These are phyloP conservation scores for Coprinopsis sp. DNA, from an alignment of 768 basidiomycete genomes.

Conservation along the genomic window DNA sequence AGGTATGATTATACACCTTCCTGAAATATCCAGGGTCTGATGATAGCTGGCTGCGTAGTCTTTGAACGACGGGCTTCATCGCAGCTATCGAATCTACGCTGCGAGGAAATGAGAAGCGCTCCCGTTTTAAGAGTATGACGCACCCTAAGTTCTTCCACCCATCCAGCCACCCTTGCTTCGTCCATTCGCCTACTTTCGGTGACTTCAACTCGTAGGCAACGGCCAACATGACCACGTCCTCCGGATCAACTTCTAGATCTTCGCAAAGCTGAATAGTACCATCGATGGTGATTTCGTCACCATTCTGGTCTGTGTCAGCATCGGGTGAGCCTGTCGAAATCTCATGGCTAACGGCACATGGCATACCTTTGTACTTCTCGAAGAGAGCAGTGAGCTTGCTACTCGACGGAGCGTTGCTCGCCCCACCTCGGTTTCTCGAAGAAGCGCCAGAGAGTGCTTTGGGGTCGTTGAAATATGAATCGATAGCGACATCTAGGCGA, in stretches of 20 bases:
- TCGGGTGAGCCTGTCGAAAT: background rate
- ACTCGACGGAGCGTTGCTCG: constrained; percentile 35
- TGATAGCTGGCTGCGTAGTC: constrained; percentile 56
- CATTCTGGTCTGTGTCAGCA: constrained; percentile 42
- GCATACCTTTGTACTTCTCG: constrained; percentile 62
- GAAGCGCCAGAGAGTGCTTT: constrained; percentile 21
- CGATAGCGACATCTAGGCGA: constrained; percentile 66
- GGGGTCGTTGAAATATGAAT: constrained; percentile 66
- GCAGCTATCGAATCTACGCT: constrained; percentile 63
- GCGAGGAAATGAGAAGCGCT: background rate
- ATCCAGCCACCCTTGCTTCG: constrained; percentile 65
- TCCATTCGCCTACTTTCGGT: constrained; percentile 69
- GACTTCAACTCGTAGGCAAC: constrained; percentile 81
- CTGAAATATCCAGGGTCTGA: constrained; percentile 66
- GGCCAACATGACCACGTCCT: constrained; percentile 78
- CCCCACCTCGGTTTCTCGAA: constrained; percentile 17
- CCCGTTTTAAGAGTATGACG: constrained; percentile 18
- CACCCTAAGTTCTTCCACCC: constrained; percentile 77
- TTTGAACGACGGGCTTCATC: constrained; percentile 55
- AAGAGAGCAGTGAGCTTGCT: constrained; percentile 56
- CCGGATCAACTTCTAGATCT: constrained; percentile 66
- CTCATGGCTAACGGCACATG: background rate
- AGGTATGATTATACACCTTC: constrained; percentile 75
- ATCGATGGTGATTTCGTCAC: constrained; percentile 65
- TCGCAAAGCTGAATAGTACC: constrained; percentile 77